Conservation (phyloP, 2,329 filamentous ascomycete species). For the Fusarium oligoseptatum region DNA sequence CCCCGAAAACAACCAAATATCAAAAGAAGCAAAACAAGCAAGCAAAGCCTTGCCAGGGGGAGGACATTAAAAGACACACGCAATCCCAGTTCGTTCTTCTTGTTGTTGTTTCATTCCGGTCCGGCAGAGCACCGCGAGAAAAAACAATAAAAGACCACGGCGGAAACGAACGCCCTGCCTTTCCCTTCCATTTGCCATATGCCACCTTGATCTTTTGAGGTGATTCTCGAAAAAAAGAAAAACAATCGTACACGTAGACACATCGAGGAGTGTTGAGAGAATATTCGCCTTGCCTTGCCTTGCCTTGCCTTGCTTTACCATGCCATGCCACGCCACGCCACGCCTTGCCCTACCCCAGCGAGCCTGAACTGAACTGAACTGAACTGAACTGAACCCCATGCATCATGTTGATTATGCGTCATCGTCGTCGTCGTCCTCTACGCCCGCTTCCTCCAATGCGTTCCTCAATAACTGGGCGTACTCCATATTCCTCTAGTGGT, state of each 20-base stretch:
- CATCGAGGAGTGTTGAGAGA: constrained; percentile 43
- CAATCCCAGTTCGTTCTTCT: constrained; percentile 34
- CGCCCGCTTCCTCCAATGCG: constrained; percentile 44
- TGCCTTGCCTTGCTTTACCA: neutral
- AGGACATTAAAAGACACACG: constrained; percentile 39
- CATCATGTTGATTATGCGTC: constrained; percentile 51
- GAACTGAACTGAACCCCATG: constrained; percentile 38
- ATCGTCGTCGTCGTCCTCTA: constrained; percentile 42
- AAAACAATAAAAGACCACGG: constrained; percentile 42
- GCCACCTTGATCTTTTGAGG: constrained; percentile 51
- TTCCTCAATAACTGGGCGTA: constrained; percentile 11
- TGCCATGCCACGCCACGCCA: neutral
- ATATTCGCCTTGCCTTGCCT: constrained; percentile 41
- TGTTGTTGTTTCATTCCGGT: constrained; percentile 35
- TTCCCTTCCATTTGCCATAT: constrained; percentile 39
- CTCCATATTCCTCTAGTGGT: constrained; percentile 58
- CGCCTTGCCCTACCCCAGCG: constrained; percentile 5
- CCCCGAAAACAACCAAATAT: constrained; percentile 46
- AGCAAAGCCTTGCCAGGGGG: constrained; percentile 38
- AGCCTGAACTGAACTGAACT: neutral
- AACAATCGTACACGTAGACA: constrained; percentile 56
- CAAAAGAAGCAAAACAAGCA: constrained; percentile 34
- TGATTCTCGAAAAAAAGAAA: constrained; percentile 51
- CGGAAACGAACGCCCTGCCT: constrained; percentile 38
- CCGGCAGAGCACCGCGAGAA: constrained; percentile 37